phyloP scores from a whole-genome alignment of 257 asterid genomes.

The Jaltomata sinuosa region DNA sequence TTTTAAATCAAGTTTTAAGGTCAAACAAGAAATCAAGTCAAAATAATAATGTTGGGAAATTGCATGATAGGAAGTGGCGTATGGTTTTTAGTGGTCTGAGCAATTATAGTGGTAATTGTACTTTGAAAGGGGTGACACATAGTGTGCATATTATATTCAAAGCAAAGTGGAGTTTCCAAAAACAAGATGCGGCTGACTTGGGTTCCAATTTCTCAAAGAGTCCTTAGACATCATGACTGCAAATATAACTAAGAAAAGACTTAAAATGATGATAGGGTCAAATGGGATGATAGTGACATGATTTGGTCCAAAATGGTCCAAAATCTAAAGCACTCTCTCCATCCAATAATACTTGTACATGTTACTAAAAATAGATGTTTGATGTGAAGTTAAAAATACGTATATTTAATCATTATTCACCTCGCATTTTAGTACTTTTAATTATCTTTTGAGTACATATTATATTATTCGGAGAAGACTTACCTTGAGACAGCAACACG shows the following conservation, averaged over 20 bases:
- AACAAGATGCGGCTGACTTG: background rate
- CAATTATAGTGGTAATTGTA: background rate
- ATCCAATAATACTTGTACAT: too few relatives aligned
- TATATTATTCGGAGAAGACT: too few relatives aligned
- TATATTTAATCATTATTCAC: too few relatives aligned
- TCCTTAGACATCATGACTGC: background rate
- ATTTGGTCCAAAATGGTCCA: slow-evolving; percentile 1
- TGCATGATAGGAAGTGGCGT: background rate
- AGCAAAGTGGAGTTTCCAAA: background rate
- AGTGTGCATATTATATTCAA: background rate
- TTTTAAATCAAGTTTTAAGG: background rate
- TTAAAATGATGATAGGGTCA: background rate
- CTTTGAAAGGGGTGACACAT: background rate
- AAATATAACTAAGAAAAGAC: background rate
- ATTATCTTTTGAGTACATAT: too few relatives aligned
- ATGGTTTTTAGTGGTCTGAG: background rate
- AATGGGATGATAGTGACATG: background rate
- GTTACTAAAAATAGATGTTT: too few relatives aligned
- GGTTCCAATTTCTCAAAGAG: background rate
- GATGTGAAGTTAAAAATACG: too few relatives aligned
- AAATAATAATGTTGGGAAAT: background rate
- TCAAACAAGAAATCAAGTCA: background rate
- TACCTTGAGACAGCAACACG: too few relatives aligned
- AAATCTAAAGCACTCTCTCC: too few relatives aligned
- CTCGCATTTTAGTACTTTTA: too few relatives aligned